phyloP scores from a whole-genome alignment of 345 rosid genomes.

The Boechera retrofracta region DNA sequence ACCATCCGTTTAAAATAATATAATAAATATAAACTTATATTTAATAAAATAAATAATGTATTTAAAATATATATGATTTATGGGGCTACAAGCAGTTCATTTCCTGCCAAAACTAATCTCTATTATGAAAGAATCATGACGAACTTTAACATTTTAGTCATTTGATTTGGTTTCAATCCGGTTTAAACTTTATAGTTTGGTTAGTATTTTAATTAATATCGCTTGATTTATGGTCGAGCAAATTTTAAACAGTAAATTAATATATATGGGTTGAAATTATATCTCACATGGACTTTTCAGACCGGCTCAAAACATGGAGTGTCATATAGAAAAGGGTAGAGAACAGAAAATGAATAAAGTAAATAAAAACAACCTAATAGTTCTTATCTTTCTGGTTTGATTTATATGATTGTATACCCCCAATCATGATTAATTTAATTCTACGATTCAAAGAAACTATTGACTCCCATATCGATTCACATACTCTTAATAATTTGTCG shows the following conservation, averaged over 20 bases:
- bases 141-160: background rate
- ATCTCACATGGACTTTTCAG: slow-evolving; percentile 34
- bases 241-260: background rate
- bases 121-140: background rate
- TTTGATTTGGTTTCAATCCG: background rate
- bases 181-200: background rate
- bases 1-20: background rate
- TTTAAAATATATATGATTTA: background rate
- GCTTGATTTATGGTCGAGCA: slow-evolving; percentile 5
- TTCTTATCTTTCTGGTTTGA: slow-evolving; percentile 22
- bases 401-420: slow-evolving; percentile 38
- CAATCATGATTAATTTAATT: slow-evolving; percentile 44
- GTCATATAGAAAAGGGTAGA: slow-evolving; percentile 24
- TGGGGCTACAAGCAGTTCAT: background rate
- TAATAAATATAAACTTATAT: background rate
- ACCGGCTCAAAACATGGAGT: slow-evolving; percentile 44
- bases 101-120: background rate
- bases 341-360: background rate
- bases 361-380: background rate
- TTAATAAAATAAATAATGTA: background rate
- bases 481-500: slow-evolving; percentile 32
- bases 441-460: slow-evolving; percentile 42
- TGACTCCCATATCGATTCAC: slow-evolving; percentile 36
- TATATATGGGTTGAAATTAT: slow-evolving; percentile 4
- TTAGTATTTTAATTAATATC: background rate